These are phyloP conservation scores for Tetradesmus obliquus DNA, from an alignment of 139 green algal species.

Conservation along the genomic window DNA sequence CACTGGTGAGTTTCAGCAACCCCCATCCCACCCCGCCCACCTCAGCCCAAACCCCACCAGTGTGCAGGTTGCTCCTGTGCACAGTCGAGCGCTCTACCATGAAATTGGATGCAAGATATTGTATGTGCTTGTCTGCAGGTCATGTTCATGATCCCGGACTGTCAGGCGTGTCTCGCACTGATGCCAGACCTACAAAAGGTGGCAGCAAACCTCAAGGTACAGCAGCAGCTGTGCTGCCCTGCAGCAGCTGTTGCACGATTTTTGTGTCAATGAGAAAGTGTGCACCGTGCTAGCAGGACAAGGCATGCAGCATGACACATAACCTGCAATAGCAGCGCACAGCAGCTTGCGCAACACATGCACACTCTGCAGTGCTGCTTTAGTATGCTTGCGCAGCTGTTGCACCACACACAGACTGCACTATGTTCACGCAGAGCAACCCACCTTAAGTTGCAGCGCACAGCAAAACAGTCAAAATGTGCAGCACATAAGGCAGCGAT, in stretches of 20 bases:
- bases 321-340: neutral
- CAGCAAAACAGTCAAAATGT: no score
- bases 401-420: neutral
- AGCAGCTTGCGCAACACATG: neutral
- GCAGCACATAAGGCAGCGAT: no score
- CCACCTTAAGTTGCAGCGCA: no score
- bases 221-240: neutral
- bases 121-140: neutral
- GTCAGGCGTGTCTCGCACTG: neutral
- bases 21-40: no score
- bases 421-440: no score
- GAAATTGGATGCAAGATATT: neutral
- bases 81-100: no score
- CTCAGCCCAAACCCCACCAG: neutral
- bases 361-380: neutral
- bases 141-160: constrained; percentile 14
- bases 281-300: no score
- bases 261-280: no score
- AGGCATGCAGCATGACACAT: neutral
- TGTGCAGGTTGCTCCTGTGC: no score
- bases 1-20: neutral
- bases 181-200: neutral
- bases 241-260: neutral
- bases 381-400: neutral
- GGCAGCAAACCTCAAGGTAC: constrained; percentile 36